These are phyloP conservation scores for Phanerochaete sordida DNA, from an alignment of 768 basidiomycete species.

Conservation along the genomic window DNA sequence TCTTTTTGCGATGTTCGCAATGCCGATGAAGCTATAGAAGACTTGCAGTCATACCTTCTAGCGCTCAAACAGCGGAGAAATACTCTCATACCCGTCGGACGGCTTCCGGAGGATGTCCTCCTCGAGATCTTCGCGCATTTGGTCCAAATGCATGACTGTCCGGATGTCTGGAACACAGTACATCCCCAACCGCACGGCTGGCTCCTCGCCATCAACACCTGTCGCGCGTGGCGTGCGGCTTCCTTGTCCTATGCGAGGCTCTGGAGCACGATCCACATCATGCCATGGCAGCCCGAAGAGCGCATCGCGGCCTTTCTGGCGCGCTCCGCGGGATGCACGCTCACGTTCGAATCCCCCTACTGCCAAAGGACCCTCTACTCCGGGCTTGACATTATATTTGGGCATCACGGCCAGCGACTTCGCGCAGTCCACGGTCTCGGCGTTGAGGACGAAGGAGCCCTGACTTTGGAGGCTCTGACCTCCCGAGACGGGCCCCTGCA, in stretches of 20 bases:
- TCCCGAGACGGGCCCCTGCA: too few relatives aligned
- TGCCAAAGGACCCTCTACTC: neutral
- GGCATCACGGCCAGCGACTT: too few relatives aligned
- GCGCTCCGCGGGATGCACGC: neutral
- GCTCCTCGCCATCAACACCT: neutral
- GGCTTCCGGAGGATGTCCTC: neutral
- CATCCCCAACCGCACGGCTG: neutral
- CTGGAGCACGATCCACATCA: neutral
- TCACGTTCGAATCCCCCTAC: neutral
- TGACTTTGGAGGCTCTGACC: too few relatives aligned
- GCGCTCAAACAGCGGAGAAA: too few relatives aligned
- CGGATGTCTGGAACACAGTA: neutral
- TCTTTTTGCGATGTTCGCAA: too few relatives aligned
- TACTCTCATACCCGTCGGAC: neutral
- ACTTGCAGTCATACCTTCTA: too few relatives aligned
- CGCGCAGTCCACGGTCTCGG: too few relatives aligned
- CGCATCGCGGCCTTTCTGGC: neutral
- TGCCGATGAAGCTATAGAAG: too few relatives aligned
- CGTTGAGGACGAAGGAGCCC: too few relatives aligned
- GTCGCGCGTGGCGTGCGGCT: neutral
- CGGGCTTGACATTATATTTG: too few relatives aligned
- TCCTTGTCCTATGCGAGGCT: neutral
- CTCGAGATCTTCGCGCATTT: neutral
- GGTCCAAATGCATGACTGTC: neutral
- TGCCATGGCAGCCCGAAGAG: neutral